Evolutionary conservation across 2,329 filamentous ascomycete genomes (phyloP), one percentile per base, ranked within the genome.

Genomic region (Aspergillus viridinutans): DNA sequence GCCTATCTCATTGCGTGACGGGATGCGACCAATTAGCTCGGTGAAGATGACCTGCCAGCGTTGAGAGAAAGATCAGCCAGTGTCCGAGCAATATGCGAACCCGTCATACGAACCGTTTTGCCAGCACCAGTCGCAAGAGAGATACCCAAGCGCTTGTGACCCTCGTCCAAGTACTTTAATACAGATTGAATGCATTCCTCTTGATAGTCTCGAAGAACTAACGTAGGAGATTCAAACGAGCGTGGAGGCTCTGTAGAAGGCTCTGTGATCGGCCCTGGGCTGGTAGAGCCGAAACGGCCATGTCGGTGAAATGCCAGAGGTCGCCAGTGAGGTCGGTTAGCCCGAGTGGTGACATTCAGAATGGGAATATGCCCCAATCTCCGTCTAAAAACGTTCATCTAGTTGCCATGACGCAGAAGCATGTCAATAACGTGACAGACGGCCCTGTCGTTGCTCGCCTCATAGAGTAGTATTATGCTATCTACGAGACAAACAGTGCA

Each of bases 121-220:
- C 92, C 92, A 61, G 89, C 86, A 1, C 92, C 92, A 3, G 92
- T 97, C 2, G 92, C 92, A 38, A 97, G 74, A 0, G 92, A 96
- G 4, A 96, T 83, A 0, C 92, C 92, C 1, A 96, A 77, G 6
- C 92, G 83, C 67, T 90, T 92, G 63, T 92, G 85, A 0, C 92
- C 92, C 35, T 83, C 75, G 2, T 83, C 72, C 0, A 96, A 72
- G 55, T 91, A 85, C 1, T 81, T 75, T 1, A 96, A 76, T 3
- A 96, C 89, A 0, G 91, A 86, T 67, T 90, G 85, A 59, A 97
- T 95, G 69, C 90, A 95, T 80, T 96, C 91, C 78, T 94, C 87
- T 71, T 97, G 92, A 69, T 96, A 97, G 64, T 89, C 81, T 63
- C 92, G 88, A 45, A 96, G 84, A 55, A 81, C 81, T 54, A 93